These are phyloP conservation scores for Trichoderma lentiforme DNA, from an alignment of 2,329 filamentous ascomycete species.

Conservation along the genomic window DNA sequence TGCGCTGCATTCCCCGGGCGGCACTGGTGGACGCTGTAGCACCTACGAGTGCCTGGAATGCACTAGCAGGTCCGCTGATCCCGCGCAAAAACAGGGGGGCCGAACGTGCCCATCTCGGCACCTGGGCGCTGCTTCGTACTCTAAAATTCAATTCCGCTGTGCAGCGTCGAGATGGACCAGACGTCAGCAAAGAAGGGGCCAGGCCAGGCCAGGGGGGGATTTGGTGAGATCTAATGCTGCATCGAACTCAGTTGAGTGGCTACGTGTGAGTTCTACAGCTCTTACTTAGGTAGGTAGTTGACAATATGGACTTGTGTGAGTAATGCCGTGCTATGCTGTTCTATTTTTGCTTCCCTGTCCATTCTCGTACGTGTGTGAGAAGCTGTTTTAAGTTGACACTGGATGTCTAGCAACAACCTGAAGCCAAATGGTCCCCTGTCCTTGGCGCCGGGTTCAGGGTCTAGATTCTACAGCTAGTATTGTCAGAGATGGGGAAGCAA, in stretches of 20 bases:
- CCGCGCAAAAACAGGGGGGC: slow-evolving; percentile 2
- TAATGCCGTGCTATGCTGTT: background rate
- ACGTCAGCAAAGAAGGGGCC: background rate
- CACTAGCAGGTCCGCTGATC: slow-evolving; percentile 5
- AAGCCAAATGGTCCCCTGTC: background rate
- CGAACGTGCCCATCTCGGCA: slow-evolving; percentile 3
- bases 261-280: background rate
- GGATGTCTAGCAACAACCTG: background rate
- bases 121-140: background rate
- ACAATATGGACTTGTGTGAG: background rate
- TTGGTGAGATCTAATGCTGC: background rate
- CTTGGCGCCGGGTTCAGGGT: background rate
- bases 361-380: background rate
- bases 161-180: background rate
- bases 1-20: background rate
- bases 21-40: background rate
- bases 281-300: background rate
- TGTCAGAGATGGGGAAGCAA: background rate
- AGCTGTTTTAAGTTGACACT: background rate
- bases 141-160: background rate
- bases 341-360: background rate
- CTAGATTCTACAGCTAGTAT: background rate
- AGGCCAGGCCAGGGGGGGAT: background rate
- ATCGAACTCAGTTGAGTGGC: background rate
- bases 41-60: background rate